These are phyloP conservation scores for Suillus sp. DNA, from an alignment of 768 basidiomycete species.

Conservation along the genomic window DNA sequence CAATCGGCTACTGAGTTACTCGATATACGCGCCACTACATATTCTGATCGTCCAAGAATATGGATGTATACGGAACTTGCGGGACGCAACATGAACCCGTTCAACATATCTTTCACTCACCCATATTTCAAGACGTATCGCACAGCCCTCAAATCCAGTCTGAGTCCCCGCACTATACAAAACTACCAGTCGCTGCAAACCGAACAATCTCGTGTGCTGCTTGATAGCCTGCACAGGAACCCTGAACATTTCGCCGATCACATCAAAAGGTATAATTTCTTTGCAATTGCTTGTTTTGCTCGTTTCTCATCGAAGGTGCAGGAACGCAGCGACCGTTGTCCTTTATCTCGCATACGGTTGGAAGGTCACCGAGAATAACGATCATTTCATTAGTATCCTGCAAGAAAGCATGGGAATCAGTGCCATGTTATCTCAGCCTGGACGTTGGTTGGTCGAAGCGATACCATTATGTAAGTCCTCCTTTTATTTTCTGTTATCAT, in stretches of 20 bases:
- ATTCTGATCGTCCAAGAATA: conserved; percentile 3
- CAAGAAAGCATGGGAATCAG: neutral
- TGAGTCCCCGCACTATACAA: neutral
- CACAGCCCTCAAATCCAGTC: neutral
- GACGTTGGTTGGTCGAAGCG: neutral
- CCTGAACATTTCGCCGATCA: neutral
- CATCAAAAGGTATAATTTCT: neutral
- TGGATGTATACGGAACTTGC: conserved; percentile 8
- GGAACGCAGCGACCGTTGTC: neutral
- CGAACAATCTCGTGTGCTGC: neutral
- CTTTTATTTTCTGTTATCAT: neutral
- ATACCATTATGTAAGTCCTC: neutral
- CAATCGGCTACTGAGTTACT: neutral
- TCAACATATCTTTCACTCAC: conserved; percentile 1
- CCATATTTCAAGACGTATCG: conserved; percentile 7
- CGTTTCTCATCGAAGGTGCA: neutral
- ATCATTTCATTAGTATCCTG: neutral
- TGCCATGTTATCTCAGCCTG: neutral
- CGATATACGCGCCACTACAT: neutral
- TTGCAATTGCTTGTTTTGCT: neutral
- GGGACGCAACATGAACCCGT: neutral
- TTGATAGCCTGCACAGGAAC: neutral
- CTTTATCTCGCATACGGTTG: conserved; percentile 5
- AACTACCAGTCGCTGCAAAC: neutral
- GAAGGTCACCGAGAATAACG: conserved; percentile 1